These are phyloP conservation scores for Aspergillus pseudoglaucus DNA, from an alignment of 2,329 filamentous ascomycete species.

Conservation along the genomic window DNA sequence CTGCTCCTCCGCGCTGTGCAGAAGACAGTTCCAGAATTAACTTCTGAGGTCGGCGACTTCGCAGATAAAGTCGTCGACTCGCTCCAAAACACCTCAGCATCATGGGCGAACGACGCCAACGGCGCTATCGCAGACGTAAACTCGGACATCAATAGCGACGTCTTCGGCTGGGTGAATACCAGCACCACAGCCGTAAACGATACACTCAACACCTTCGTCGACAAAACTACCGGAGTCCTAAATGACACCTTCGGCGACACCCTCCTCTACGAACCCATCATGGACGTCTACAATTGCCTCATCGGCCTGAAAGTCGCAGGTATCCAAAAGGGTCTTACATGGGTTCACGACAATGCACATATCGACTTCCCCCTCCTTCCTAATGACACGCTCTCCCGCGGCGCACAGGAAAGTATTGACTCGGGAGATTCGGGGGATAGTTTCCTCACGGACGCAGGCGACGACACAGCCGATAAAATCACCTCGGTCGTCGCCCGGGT, in stretches of 20 bases:
- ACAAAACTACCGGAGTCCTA: slow-evolving; percentile 67
- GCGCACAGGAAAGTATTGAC: slow-evolving; percentile 55
- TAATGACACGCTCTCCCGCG: slow-evolving; percentile 75
- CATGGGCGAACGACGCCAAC: slow-evolving; percentile 75
- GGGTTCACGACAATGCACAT: slow-evolving; percentile 82
- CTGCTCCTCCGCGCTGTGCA: slow-evolving; percentile 68
- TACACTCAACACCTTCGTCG: slow-evolving; percentile 75
- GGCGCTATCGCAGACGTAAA: slow-evolving; percentile 59
- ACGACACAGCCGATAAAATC: slow-evolving; percentile 72
- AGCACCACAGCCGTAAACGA: slow-evolving; percentile 76
- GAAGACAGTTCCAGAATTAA: slow-evolving; percentile 68
- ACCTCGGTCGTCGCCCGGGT: slow-evolving; percentile 68
- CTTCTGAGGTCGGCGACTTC: slow-evolving; percentile 69
- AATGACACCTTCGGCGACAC: slow-evolving; percentile 76
- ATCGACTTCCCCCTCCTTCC: slow-evolving; percentile 71
- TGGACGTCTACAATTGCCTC: slow-evolving; percentile 77
- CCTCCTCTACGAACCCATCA: slow-evolving; percentile 68
- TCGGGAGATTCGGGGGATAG: slow-evolving; percentile 50
- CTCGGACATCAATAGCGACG: slow-evolving; percentile 69
- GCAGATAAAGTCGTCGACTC: slow-evolving; percentile 68
- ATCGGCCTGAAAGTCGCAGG: slow-evolving; percentile 78
- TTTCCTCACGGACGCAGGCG: slow-evolving; percentile 72
- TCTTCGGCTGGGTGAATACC: slow-evolving; percentile 81
- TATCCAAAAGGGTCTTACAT: slow-evolving; percentile 83
- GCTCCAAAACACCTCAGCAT: slow-evolving; percentile 64